Base-by-base conservation (phyloP, 371 early-diverging fungal genomes). In the Zychaea mexicana region DNA sequence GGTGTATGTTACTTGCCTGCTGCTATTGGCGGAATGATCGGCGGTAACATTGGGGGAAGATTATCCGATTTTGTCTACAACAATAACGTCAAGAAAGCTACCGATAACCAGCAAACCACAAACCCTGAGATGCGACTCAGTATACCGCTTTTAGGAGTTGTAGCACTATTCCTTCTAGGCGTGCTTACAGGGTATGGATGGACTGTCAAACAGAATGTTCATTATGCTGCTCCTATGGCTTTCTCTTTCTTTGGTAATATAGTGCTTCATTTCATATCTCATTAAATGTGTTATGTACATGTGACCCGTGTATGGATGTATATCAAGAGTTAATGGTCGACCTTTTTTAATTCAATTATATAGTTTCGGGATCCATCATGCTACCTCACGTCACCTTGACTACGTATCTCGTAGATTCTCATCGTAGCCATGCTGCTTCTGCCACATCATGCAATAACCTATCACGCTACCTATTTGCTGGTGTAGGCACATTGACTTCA, bases 371-470 rank as follows among this genome's bases (percentile, higher is more conserved):
- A 22, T 61, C 69, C 0, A 15, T 72, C 4, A 75, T 76, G 72
- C 46, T 72, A 26, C 79, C 79, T 15, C 73, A 77, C 32, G 71
- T 82, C 3, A 68, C 69, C 27, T 55, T 82, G 10, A 66, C 63
- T 5, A 70, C 82, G 1, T 82, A 82, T 26, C 66, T 82, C 54
- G 72, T 79, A 3, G 82, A 82, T 38, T 82, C 77, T 28, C 75
- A 73, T 47, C 73, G 74, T 9, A 68, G 60, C 22, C 66, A 64
- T 28, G 66, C 77, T 39, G 82, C 82, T 2, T 82, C 82, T 22
- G 79, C 77, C 2, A 79, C 79, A 13, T 79, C 82, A 13, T 82
- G 82, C 60, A 78, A 79, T 31, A 82, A 79, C 46, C 74, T 79
- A 53, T 66, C 62, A 8, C 62, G 82, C 21, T 78, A 79, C 36